Percentiles rank a stretch among this genome's conserved stretches.
Evolutionary conservation across 2,329 filamentous ascomycete species (phyloP).

Genomic region (Botrytis pseudocinerea): DNA sequence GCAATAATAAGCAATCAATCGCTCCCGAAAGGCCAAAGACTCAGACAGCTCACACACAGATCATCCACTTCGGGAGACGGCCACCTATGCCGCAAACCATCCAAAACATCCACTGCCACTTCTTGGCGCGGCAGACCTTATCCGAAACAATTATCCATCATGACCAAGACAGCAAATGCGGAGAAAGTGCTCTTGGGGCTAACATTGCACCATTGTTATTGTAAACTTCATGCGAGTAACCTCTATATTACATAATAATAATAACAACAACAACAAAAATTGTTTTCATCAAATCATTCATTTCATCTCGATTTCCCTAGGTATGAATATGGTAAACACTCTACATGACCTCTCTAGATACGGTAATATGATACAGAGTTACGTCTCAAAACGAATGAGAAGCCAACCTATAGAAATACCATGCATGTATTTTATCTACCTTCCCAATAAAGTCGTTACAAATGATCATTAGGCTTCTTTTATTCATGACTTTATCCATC

Average conservation of each 20-base stretch:
- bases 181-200: neutral
- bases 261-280: neutral
- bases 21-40: neutral
- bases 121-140: neutral
- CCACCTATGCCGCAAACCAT: conserved; percentile 2
- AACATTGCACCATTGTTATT: neutral
- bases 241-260: neutral
- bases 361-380: conserved; percentile 3
- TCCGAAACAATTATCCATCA: neutral
- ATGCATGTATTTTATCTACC: neutral
- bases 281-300: conserved; percentile 11
- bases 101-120: neutral
- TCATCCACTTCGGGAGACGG: neutral
- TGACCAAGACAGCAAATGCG: neutral
- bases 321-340: conserved; percentile 5
- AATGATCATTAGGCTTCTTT: conserved; percentile 18
- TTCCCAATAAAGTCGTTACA: conserved; percentile 19
- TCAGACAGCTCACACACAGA: neutral
- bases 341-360: conserved; percentile 12
- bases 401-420: conserved; percentile 1
- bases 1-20: neutral
- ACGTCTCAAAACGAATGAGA: conserved; percentile 7
- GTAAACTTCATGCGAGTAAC: neutral
- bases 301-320: conserved; percentile 3
- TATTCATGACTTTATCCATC: conserved; percentile 46